These are phyloP conservation scores for Prunella vulgaris DNA, from an alignment of 257 asterid genomes.

Conservation along the genomic window DNA sequence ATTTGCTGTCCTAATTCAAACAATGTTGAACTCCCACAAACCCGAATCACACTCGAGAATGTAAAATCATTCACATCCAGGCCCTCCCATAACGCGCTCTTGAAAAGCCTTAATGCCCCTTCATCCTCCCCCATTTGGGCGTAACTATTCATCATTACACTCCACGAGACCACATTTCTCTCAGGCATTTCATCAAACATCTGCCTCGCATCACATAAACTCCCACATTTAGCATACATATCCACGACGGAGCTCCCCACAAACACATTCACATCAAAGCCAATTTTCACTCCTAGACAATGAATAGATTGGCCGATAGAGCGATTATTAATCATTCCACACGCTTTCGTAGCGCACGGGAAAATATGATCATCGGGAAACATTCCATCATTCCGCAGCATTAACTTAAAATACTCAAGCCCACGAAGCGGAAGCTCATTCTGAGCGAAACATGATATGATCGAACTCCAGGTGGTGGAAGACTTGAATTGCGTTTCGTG, in stretches of 20 bases:
- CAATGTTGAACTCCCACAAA: constrained; percentile 73
- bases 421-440: constrained; percentile 63
- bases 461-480: constrained; percentile 83
- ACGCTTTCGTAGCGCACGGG: constrained; percentile 62
- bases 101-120: constrained; percentile 71
- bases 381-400: constrained; percentile 39
- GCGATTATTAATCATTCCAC: constrained; percentile 36
- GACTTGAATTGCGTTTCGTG: constrained; percentile 52
- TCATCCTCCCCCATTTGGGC: constrained; percentile 62
- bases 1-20: constrained; percentile 75
- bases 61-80: constrained; percentile 77
- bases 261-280: constrained; percentile 47
- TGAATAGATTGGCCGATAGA: constrained; percentile 55
- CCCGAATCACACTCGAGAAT: constrained; percentile 69
- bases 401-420: constrained; percentile 42
- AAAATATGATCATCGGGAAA: constrained; percentile 53
- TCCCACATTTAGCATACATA: constrained; percentile 77
- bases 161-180: constrained; percentile 85
- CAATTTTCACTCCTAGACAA: constrained; percentile 50
- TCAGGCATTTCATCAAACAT: constrained; percentile 87
- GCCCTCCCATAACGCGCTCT: constrained; percentile 47
- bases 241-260: constrained; percentile 79
- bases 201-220: constrained; percentile 47
- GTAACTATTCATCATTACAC: constrained; percentile 77
- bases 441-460: constrained; percentile 60